These are phyloP conservation scores for Rhododendron williamsianum DNA, from an alignment of 148 eudicot genomes.

Conservation along the genomic window DNA sequence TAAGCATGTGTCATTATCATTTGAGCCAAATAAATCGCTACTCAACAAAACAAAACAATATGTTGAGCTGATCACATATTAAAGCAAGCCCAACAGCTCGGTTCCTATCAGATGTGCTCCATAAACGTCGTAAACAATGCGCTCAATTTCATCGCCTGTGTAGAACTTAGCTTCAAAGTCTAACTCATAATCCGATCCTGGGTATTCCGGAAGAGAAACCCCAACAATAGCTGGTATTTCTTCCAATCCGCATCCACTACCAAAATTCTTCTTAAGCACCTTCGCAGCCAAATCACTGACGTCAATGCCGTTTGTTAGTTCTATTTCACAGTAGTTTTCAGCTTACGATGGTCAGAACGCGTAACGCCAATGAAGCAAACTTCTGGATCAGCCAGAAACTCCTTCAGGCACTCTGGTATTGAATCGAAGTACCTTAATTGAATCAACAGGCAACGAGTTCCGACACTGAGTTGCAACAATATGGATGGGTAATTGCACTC, in stretches of 20 bases:
- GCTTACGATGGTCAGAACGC: background rate
- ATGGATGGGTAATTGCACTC: no score
- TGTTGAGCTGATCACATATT: background rate
- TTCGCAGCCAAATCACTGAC: background rate
- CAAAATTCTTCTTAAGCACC: background rate
- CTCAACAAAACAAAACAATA: background rate
- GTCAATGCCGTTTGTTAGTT: background rate
- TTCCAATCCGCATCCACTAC: background rate
- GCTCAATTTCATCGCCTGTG: background rate
- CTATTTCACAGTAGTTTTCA: background rate
- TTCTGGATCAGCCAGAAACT: background rate
- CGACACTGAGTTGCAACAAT: background rate
- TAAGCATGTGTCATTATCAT: background rate
- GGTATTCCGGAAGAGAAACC: background rate
- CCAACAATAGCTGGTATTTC: background rate
- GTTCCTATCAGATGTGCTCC: background rate
- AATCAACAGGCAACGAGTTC: background rate
- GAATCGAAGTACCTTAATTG: background rate
- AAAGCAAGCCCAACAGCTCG: background rate
- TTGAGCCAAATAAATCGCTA: background rate
- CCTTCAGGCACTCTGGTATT: background rate
- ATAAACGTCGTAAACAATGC: background rate
- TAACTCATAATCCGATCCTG: background rate
- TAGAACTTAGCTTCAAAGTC: background rate
- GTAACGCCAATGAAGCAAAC: background rate